Conservation (phyloP, 2,329 filamentous ascomycete genomes). For the Xylaria hypoxylon region DNA sequence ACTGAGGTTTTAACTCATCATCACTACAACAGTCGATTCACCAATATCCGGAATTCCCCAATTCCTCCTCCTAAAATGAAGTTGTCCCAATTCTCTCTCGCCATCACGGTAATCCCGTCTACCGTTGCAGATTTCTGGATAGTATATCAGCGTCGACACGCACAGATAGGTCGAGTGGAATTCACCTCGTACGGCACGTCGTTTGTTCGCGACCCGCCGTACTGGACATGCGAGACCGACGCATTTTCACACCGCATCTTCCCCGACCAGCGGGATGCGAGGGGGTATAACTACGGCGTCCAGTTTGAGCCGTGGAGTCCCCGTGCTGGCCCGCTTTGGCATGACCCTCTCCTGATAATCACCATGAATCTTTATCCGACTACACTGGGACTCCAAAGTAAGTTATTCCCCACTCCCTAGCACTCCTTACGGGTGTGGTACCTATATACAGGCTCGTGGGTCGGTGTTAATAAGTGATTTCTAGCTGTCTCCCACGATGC, state of each 20-base stretch:
- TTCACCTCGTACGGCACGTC: conserved; percentile 14
- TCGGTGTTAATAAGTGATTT: background rate
- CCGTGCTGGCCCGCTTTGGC: conserved; percentile 19
- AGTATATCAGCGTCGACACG: conserved; percentile 26
- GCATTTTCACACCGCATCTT: conserved; percentile 19
- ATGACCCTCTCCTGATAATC: conserved; percentile 15
- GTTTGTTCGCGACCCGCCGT: background rate
- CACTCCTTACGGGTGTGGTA: no score
- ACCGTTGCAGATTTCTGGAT: conserved; percentile 27
- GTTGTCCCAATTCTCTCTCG: background rate
- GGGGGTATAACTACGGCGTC: background rate
- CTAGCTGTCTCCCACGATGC: conserved; percentile 10
- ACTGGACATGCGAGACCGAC: conserved; percentile 22
- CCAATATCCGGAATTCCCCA: background rate
- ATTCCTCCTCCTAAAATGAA: conserved; percentile 20
- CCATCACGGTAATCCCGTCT: background rate
- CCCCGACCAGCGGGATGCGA: conserved; percentile 6
- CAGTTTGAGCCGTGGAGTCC: conserved; percentile 14
- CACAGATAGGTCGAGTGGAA: conserved; percentile 14
- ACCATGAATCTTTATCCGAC: conserved; percentile 9
- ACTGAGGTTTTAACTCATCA: background rate
- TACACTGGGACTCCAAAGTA: conserved; percentile 14
- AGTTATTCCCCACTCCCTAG: background rate
- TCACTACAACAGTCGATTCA: conserved; percentile 2
- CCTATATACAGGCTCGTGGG: no score